Evolutionary conservation across 345 rosid species (phyloP), one percentile per base, ranked within the genome.

Genomic region (Populus deltoides): DNA sequence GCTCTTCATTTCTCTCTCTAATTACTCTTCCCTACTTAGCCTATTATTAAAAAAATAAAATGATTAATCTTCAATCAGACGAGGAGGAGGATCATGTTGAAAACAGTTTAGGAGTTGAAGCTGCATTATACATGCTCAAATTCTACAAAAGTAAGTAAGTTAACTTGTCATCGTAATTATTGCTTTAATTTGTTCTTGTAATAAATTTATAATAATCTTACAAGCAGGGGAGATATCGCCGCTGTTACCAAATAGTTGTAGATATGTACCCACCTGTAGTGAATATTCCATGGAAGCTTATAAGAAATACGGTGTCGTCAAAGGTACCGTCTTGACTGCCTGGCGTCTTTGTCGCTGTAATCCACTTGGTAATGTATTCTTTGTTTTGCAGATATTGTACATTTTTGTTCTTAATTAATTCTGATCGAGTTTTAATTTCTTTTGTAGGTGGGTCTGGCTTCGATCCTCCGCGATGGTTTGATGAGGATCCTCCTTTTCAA

Each of bases 331-430:
- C 81, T 86, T 95, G 77, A 93, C 96, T 4, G 82, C 89, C 55
- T 92, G 94, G 94, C 96, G 98, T 76, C 85, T 93, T 72, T 93
- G 99, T 79, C 95, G 99, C 66, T 94, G 97, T 85, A 93, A 94
- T 82, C 97, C 97, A 41, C 92, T 95, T 39, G 97, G 97, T 93
- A 88, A 68, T 43, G 70, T 47, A 22, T 36, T 5, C 10, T 43
- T 4, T 18, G 61, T 16, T 45, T 70, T 69, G 43, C 10, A 43
- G 18, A 13, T 36, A 35, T 9, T 5, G 18, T 31, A 7, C 12
- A 12, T 55, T 33, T 33, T 7, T 10, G 33, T 20, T 61, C 6
- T 41, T 41, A n/a, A 18, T 31, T 80, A 45, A 3, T 45, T 75
- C 38, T 31, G 16, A 49, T 68, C 36, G 16, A 24, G 63, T 18